phyloP scores from a whole-genome alignment of 352 stramenopile species.

The Phytophthora constricta region DNA sequence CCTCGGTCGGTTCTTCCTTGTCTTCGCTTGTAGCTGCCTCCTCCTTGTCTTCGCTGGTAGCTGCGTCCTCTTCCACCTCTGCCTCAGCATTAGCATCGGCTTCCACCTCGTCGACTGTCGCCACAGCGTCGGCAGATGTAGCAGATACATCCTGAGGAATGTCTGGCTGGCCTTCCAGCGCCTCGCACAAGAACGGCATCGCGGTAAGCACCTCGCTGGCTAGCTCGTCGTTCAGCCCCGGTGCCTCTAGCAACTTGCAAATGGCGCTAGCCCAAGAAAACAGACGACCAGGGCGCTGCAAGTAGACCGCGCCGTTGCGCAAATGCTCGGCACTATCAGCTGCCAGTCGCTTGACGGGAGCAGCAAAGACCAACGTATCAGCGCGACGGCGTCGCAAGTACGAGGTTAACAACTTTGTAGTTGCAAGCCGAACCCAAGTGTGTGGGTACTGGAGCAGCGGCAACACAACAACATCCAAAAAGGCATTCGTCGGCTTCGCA shows the following conservation, averaged over 20 bases:
- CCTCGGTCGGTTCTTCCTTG: constrained; percentile 27
- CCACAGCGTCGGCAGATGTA: constrained; percentile 24
- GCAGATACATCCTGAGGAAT: constrained; percentile 72
- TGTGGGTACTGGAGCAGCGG: constrained; percentile 80
- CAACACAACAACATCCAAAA: constrained; percentile 60
- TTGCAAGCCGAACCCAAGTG: constrained; percentile 68
- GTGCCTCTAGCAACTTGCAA: constrained; percentile 75
- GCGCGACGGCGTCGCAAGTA: constrained; percentile 65
- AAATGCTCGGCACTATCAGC: constrained; percentile 29
- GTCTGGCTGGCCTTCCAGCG: constrained; percentile 53
- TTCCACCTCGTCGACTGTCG: constrained; percentile 23
- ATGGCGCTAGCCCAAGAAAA: constrained; percentile 66
- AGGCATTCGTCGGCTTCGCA: constrained; percentile 27
- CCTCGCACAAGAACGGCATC: constrained; percentile 68
- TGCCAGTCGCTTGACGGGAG: constrained; percentile 39
- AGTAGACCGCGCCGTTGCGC: constrained; percentile 47
- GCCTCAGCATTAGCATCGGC: constrained; percentile 14
- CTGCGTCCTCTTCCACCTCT: neutral
- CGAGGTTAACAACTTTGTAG: constrained; percentile 63
- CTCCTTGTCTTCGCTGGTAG: too few relatives aligned
- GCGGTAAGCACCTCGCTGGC: constrained; percentile 62
- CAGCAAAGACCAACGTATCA: constrained; percentile 48
- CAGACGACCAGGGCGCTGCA: constrained; percentile 62
- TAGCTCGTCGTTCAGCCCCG: constrained; percentile 56
- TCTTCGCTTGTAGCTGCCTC: constrained; percentile 14